These are phyloP conservation scores for Plantago coronopus DNA, from an alignment of 305 asterid species.

Conservation along the genomic window DNA sequence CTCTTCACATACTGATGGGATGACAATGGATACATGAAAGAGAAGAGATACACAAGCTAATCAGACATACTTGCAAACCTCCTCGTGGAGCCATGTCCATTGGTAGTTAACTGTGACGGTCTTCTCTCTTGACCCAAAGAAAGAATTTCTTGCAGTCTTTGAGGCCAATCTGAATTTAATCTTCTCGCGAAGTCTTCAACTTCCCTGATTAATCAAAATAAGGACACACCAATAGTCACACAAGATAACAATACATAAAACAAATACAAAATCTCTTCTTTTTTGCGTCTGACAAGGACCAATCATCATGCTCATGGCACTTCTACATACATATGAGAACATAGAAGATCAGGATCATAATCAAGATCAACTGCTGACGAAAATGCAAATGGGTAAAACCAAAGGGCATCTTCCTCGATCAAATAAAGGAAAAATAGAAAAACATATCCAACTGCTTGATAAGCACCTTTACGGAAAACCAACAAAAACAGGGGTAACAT, in stretches of 20 bases:
- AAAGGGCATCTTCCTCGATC: too few relatives aligned
- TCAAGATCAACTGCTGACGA: too few relatives aligned
- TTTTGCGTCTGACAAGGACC: conserved; percentile 5
- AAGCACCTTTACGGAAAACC: too few relatives aligned
- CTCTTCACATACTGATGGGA: conserved; percentile 7
- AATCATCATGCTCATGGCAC: conserved; percentile 4
- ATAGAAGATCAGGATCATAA: too few relatives aligned
- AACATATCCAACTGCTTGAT: too few relatives aligned
- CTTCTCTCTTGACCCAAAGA: conserved; percentile 77
- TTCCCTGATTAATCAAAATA: conserved; percentile 57
- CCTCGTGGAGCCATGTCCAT: conserved; percentile 67
- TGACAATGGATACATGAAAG: conserved; percentile 10
- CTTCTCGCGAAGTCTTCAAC: conserved; percentile 96
- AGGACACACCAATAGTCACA: conserved; percentile 12
- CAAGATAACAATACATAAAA: conserved; percentile 11
- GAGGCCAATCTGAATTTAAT: conserved; percentile 90
- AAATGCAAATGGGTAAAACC: too few relatives aligned
- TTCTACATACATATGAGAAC: too few relatives aligned
- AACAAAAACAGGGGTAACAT: too few relatives aligned
- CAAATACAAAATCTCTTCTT: conserved; percentile 11
- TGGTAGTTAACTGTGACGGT: conserved; percentile 43
- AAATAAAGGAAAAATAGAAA: too few relatives aligned
- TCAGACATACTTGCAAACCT: conserved; percentile 52
- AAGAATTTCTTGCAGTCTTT: conserved; percentile 78
- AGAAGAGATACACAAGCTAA: conserved; percentile 11